Percentiles rank a stretch among this genome's conserved stretches.
phyloP scores from a whole-genome alignment of 2,329 filamentous ascomycete genomes.

The Colletotrichum sp. region DNA sequence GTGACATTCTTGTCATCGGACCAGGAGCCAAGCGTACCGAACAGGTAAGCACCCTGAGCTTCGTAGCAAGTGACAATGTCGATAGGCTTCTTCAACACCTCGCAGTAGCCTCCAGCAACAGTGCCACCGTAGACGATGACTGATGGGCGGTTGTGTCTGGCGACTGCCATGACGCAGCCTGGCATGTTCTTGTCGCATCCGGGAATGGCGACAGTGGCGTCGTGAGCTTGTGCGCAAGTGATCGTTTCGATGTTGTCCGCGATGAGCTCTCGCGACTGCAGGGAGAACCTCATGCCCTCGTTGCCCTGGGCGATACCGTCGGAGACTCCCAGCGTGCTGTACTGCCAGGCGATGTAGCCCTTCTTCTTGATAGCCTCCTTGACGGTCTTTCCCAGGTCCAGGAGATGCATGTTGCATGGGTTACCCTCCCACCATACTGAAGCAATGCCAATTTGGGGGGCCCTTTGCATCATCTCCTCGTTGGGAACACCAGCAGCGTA shows the following conservation, averaged over 20 bases:
- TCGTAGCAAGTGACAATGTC: conserved; percentile 92
- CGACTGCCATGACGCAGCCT: conserved; percentile 87
- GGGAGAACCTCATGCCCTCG: conserved; percentile 93
- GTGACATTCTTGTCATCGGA: conserved; percentile 75
- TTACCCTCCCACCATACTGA: conserved; percentile 99
- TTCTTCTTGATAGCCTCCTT: conserved; percentile 82
- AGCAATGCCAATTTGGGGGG: conserved; percentile 88
- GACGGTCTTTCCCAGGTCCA: conserved; percentile 86
- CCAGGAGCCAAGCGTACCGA: conserved; percentile 67
- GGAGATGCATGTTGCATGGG: conserved; percentile 75
- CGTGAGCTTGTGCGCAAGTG: conserved; percentile 89
- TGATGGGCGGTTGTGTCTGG: conserved; percentile 90
- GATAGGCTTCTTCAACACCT: conserved; percentile 76
- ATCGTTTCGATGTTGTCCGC: conserved; percentile 94
- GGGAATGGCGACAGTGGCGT: conserved; percentile 91
- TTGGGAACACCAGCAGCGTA: conserved; percentile 91
- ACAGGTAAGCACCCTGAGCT: conserved; percentile 81
- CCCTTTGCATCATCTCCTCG: conserved; percentile 83
- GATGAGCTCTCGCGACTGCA: conserved; percentile 90
- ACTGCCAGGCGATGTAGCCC: conserved; percentile 95
- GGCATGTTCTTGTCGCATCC: conserved; percentile 99
- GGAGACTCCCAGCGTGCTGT: conserved; percentile 87
- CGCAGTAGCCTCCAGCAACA: conserved; percentile 83
- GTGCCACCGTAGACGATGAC: conserved; percentile 96
- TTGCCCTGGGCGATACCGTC: conserved; percentile 96